Evolutionary conservation across 2,329 filamentous ascomycete genomes (phyloP).

Genomic region (Chaetomiaceae sp.): DNA sequence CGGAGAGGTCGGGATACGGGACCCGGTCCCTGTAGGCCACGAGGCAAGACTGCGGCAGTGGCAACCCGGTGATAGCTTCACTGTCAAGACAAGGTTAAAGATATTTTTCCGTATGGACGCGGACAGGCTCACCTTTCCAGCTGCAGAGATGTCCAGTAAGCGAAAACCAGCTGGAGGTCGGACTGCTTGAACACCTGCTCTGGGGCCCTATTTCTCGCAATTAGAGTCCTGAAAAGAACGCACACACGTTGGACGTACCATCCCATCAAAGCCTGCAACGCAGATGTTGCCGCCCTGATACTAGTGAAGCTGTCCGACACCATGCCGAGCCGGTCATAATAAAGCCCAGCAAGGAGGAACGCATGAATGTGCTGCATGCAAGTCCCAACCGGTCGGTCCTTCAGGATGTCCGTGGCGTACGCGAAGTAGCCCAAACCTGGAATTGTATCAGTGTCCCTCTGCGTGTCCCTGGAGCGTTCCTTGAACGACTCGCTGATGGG

Average conservation of each 20-base stretch:
- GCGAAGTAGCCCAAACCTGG: constrained; percentile 89
- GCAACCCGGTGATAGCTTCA: constrained; percentile 86
- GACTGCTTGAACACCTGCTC: constrained; percentile 42
- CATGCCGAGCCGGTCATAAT: constrained; percentile 81
- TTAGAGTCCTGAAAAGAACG: neutral
- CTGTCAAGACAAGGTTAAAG: constrained; percentile 41
- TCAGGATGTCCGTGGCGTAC: constrained; percentile 82
- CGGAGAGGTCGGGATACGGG: constrained; percentile 57
- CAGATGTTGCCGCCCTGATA: constrained; percentile 53
- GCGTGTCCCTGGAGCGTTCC: constrained; percentile 38
- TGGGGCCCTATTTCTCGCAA: constrained; percentile 39
- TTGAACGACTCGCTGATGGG: constrained; percentile 42
- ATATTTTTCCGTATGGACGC: too few species aligned
- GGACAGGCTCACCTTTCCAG: constrained; percentile 80
- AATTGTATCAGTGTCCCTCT: constrained; percentile 73
- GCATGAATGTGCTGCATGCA: constrained; percentile 82
- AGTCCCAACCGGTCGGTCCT: constrained; percentile 72
- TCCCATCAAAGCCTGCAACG: constrained; percentile 68
- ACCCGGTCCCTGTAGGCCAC: constrained; percentile 60
- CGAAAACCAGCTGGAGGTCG: constrained; percentile 66
- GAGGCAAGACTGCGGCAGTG: constrained; percentile 57
- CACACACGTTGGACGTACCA: constrained; percentile 48
- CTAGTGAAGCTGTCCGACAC: constrained; percentile 76
- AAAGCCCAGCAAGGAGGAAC: constrained; percentile 78
- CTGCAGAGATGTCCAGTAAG: constrained; percentile 92